phyloP scores from a whole-genome alignment of 2,329 filamentous ascomycete species.

The Aspergillus japonicus region DNA sequence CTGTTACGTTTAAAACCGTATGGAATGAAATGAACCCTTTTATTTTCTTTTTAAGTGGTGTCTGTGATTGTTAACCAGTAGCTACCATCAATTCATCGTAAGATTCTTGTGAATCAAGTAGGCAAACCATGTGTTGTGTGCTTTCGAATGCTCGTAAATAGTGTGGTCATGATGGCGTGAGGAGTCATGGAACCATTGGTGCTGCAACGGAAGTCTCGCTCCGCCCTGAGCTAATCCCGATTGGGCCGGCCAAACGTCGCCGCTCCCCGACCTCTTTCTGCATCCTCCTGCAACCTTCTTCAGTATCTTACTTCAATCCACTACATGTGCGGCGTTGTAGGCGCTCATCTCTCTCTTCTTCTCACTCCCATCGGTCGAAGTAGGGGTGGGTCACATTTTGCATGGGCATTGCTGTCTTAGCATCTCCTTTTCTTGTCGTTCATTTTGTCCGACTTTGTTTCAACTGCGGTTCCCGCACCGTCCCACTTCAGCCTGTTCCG shows the following conservation, averaged over 20 bases:
- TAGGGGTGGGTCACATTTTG: constrained; percentile 1
- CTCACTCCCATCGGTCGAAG: neutral
- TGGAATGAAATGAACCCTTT: constrained; percentile 15
- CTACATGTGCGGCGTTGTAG: neutral
- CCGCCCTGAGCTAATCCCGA: constrained; percentile 4
- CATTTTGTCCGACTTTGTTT: constrained; percentile 17
- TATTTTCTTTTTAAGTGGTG: neutral
- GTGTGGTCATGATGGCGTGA: too few relatives aligned
- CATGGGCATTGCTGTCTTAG: constrained; percentile 4
- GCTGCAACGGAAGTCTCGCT: neutral
- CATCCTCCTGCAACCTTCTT: neutral
- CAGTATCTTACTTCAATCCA: neutral
- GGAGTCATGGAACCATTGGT: neutral
- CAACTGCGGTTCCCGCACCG: constrained; percentile 19
- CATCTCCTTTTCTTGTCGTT: constrained; percentile 15
- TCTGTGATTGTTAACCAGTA: too few relatives aligned
- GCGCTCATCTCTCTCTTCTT: neutral
- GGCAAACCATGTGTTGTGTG: too few relatives aligned
- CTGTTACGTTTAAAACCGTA: constrained; percentile 8
- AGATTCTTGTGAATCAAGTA: too few relatives aligned
- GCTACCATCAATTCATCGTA: too few relatives aligned
- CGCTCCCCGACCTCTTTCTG: neutral
- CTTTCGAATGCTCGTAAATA: too few relatives aligned
- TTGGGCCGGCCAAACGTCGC: constrained; percentile 3
- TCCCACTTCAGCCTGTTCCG: constrained; percentile 18